These are phyloP conservation scores for Pichia sp. DNA, from an alignment of 1,139 yeast species.

Conservation along the genomic window DNA sequence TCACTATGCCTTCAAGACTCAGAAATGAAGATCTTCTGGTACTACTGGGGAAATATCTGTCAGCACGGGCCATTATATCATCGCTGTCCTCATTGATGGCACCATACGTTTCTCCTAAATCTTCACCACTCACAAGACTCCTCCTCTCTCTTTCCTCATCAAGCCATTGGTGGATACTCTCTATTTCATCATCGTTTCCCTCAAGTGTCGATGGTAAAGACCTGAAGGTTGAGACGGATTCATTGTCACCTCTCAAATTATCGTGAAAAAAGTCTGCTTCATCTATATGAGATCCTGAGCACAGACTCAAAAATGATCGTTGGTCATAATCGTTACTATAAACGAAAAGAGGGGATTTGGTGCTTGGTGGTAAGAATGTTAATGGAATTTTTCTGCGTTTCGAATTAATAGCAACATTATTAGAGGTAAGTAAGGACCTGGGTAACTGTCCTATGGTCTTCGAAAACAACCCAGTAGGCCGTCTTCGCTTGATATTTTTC, in stretches of 20 bases:
- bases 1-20: constrained; percentile 16
- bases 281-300: constrained; percentile 41
- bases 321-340: constrained; percentile 62
- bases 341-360: constrained; percentile 59
- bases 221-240: constrained; percentile 49
- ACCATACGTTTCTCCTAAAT: constrained; percentile 19
- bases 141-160: constrained; percentile 65
- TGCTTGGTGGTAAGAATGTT: constrained; percentile 67
- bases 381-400: constrained; percentile 41
- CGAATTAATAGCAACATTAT: constrained; percentile 31
- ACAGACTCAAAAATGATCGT: constrained; percentile 55
- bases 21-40: constrained; percentile 16
- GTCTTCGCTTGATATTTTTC: constrained; percentile 14
- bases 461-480: constrained; percentile 24
- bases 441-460: constrained; percentile 25
- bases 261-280: constrained; percentile 32
- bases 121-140: constrained; percentile 28
- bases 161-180: constrained; percentile 56
- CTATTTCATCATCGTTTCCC: constrained; percentile 43
- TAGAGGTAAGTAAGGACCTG: constrained; percentile 25
- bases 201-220: constrained; percentile 64
- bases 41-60: constrained; percentile 24
- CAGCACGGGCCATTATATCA: constrained; percentile 25
- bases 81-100: constrained; percentile 33
- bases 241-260: constrained; percentile 39